phyloP scores from a whole-genome alignment of 2,329 filamentous ascomycete species.

The Xylariaceae sp. region DNA sequence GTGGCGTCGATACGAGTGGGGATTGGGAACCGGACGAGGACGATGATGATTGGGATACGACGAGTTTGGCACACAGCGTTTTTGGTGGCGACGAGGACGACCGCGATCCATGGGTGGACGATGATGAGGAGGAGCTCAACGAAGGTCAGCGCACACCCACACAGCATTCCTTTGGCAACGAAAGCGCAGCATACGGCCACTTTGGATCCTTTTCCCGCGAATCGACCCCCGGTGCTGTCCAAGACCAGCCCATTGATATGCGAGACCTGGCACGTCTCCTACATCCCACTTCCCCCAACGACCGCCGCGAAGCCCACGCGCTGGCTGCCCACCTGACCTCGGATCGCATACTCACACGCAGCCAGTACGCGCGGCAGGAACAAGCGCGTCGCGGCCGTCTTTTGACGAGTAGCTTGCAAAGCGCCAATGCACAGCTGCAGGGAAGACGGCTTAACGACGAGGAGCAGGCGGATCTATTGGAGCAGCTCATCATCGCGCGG shows the following conservation, averaged over 20 bases:
- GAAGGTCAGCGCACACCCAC: slow-evolving; percentile 69
- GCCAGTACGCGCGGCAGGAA: slow-evolving; percentile 65
- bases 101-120: slow-evolving; percentile 43
- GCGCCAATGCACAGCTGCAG: slow-evolving; percentile 23
- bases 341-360: slow-evolving; percentile 73
- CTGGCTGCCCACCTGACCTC: slow-evolving; percentile 75
- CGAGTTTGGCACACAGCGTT: slow-evolving; percentile 64
- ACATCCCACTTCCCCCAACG: slow-evolving; percentile 71
- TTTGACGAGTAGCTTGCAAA: background rate
- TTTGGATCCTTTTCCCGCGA: slow-evolving; percentile 37
- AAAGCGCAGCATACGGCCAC: too few relatives aligned
- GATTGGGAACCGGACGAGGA: slow-evolving; percentile 61
- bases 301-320: slow-evolving; percentile 74
- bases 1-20: slow-evolving; percentile 73
- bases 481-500: slow-evolving; percentile 55
- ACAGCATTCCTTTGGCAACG: slow-evolving; percentile 47
- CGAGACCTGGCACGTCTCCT: slow-evolving; percentile 73
- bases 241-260: slow-evolving; percentile 60
- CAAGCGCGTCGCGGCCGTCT: slow-evolving; percentile 68
- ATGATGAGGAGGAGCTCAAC: slow-evolving; percentile 23
- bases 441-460: slow-evolving; percentile 49
- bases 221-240: slow-evolving; percentile 43
- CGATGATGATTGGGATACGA: slow-evolving; percentile 65
- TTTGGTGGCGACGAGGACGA: slow-evolving; percentile 42
- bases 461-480: slow-evolving; percentile 57